Percentiles rank a stretch among this genome's conserved stretches.
These are phyloP conservation scores for Cryptococcus hybrid DNA, from an alignment of 1,284 basidiomycete genomes.

Conservation along the genomic window DNA sequence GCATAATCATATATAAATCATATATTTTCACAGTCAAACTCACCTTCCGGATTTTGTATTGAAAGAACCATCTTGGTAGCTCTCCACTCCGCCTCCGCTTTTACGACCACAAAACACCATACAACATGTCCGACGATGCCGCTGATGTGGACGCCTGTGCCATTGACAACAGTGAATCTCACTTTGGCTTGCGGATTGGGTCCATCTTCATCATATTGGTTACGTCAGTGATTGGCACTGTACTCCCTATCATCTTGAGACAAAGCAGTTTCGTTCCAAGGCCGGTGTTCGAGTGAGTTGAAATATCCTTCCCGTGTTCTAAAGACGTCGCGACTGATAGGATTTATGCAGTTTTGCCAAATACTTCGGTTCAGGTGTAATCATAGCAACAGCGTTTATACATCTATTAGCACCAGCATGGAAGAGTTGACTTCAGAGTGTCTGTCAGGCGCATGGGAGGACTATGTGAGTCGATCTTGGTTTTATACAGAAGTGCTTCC, in stretches of 20 bases:
- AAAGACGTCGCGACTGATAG: neutral
- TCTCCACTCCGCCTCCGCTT: too few species aligned
- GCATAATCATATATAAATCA: too few species aligned
- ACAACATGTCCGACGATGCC: neutral
- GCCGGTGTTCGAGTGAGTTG: slow-evolving; percentile 67
- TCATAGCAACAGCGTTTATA: slow-evolving; percentile 90
- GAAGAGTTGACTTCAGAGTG: slow-evolving; percentile 70
- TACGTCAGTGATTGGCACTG: slow-evolving; percentile 65
- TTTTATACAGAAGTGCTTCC: too few species aligned
- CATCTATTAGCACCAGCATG: slow-evolving; percentile 77
- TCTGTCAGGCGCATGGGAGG: slow-evolving; percentile 65
- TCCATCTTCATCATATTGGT: slow-evolving; percentile 84
- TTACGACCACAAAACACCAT: neutral
- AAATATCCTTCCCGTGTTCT: neutral
- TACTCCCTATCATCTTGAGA: slow-evolving; percentile 77
- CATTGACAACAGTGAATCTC: slow-evolving; percentile 16
- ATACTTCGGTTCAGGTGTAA: slow-evolving; percentile 93
- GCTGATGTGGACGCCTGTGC: slow-evolving; percentile 2
- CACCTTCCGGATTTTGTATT: too few species aligned
- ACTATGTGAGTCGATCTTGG: slow-evolving; percentile 58
- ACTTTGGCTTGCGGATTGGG: slow-evolving; percentile 63
- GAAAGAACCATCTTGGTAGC: too few species aligned
- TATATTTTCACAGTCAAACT: too few species aligned
- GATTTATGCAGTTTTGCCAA: slow-evolving; percentile 60
- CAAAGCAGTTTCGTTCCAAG: slow-evolving; percentile 64